Evolutionary conservation across 2,329 filamentous ascomycete genomes (phyloP).

Genomic region (Celoporthe dispersa): DNA sequence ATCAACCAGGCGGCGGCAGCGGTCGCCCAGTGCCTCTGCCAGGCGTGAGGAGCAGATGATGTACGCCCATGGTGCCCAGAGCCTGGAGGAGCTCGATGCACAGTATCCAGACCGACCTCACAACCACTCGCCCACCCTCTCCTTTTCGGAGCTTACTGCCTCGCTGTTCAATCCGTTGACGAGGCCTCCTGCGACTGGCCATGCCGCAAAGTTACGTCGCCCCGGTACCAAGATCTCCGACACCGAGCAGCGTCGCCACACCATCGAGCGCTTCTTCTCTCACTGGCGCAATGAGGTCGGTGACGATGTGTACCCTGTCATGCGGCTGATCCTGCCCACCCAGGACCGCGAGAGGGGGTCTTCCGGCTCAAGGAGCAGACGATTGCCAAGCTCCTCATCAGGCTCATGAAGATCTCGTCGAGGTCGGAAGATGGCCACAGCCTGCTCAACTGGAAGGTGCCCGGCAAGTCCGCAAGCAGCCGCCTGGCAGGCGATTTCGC

Average conservation of each 20-base stretch:
- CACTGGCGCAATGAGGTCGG: constrained; percentile 89
- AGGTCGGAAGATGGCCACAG: constrained; percentile 87
- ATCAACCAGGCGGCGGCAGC: constrained; percentile 31
- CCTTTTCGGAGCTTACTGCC: constrained; percentile 79
- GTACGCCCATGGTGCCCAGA: constrained; percentile 48
- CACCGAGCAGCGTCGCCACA: constrained; percentile 76
- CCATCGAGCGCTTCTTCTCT: constrained; percentile 85
- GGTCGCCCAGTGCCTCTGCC: constrained; percentile 46
- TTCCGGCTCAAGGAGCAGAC: constrained; percentile 93
- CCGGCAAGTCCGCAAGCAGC: constrained; percentile 66
- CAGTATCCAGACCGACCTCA: constrained; percentile 74
- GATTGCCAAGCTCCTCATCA: constrained; percentile 89
- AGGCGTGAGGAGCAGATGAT: constrained; percentile 56
- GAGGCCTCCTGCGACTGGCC: constrained; percentile 67
- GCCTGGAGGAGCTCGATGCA: constrained; percentile 47
- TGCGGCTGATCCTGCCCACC: constrained; percentile 88
- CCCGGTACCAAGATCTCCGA: constrained; percentile 67
- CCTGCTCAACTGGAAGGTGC: constrained; percentile 90
- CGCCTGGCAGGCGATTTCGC: constrained; percentile 89
- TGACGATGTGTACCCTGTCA: constrained; percentile 88
- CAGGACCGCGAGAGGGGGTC: constrained; percentile 89
- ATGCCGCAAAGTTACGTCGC: constrained; percentile 60
- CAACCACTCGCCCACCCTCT: constrained; percentile 78
- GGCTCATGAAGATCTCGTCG: constrained; percentile 88
- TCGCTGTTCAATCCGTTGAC: constrained; percentile 80